A percentile compares a stretch with the other conserved stretches of the same genome.
Evolutionary conservation across 768 basidiomycete genomes (phyloP).

Genomic region (Pulveroboletus sp.): DNA sequence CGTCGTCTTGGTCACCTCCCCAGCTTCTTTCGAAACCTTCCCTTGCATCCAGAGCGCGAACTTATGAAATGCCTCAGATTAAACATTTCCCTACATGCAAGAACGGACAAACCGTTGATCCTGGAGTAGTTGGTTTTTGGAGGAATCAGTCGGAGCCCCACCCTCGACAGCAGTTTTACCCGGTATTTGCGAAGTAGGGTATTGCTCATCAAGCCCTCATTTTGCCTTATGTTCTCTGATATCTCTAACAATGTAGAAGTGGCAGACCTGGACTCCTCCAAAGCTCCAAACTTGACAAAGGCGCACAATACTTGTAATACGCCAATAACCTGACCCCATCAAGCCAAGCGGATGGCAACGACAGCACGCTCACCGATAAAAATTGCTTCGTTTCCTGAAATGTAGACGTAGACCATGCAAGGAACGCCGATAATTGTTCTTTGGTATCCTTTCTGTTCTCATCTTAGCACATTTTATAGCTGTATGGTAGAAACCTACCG

Average conservation of each 20-base stretch:
- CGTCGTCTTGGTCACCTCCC: slow-evolving; percentile 33
- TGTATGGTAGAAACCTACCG: slow-evolving; percentile 46
- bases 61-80: slow-evolving; percentile 19
- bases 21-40: slow-evolving; percentile 6
- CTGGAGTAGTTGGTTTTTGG: slow-evolving; percentile 35
- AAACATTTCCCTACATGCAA: slow-evolving; percentile 24
- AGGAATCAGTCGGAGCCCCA: slow-evolving; percentile 63
- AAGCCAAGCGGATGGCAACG: not conserved
- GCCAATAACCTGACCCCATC: slow-evolving; percentile 56
- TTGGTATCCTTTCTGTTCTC: slow-evolving; percentile 55
- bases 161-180: slow-evolving; percentile 64
- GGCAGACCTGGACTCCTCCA: slow-evolving; percentile 47
- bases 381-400: slow-evolving; percentile 41
- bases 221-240: slow-evolving; percentile 40
- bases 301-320: slow-evolving; percentile 68
- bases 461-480: slow-evolving; percentile 8
- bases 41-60: slow-evolving; percentile 23
- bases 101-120: slow-evolving; percentile 39
- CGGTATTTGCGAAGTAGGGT: slow-evolving; percentile 68
- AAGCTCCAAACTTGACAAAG: slow-evolving; percentile 61
- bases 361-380: slow-evolving; percentile 45
- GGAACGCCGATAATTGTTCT: slow-evolving; percentile 48
- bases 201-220: slow-evolving; percentile 45
- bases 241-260: slow-evolving; percentile 46
- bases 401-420: slow-evolving; percentile 42